phyloP scores from a whole-genome alignment of 1,284 basidiomycete genomes.

The Trichosporon sp. region DNA sequence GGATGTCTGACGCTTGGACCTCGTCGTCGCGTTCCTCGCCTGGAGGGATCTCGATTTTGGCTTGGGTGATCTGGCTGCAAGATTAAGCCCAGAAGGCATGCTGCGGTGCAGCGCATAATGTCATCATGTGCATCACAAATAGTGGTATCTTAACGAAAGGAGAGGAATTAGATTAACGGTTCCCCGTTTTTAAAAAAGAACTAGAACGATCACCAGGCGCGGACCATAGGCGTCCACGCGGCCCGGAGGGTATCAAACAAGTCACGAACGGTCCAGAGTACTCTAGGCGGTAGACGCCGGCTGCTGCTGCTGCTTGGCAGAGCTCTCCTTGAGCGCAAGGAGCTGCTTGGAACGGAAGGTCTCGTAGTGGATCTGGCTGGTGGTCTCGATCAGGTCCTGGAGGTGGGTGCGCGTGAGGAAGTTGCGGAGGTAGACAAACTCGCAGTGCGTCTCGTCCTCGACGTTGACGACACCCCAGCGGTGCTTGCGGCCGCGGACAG shows the following conservation, averaged over 20 bases:
- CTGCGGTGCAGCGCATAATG: background rate
- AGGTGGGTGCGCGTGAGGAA: constrained; percentile 87
- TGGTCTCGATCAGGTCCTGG: constrained; percentile 98
- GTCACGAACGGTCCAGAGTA: background rate
- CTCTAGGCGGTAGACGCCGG: background rate
- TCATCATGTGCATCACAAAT: constrained; percentile 5
- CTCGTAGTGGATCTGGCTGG: constrained; percentile 98
- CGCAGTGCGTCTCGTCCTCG: constrained; percentile 94
- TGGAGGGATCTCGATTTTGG: too few relatives aligned
- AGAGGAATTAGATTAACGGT: background rate
- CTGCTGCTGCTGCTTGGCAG: constrained; percentile 38
- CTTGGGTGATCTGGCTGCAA: background rate
- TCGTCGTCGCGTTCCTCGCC: background rate
- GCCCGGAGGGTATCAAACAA: constrained; percentile 3
- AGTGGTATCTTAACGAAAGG: constrained; percentile 4
- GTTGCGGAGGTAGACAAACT: constrained; percentile 94
- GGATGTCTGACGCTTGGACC: background rate
- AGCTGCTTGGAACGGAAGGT: constrained; percentile 95
- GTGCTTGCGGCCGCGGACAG: constrained; percentile 92
- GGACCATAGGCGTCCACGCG: constrained; percentile 1
- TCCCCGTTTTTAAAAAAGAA: background rate
- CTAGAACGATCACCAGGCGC: constrained; percentile 3
- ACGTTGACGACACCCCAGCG: constrained; percentile 98
- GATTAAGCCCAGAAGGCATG: too few relatives aligned
- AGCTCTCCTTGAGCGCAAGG: constrained; percentile 48